Conservation (phyloP, 306 rosid genomes). For the Lotus japonicus region DNA sequence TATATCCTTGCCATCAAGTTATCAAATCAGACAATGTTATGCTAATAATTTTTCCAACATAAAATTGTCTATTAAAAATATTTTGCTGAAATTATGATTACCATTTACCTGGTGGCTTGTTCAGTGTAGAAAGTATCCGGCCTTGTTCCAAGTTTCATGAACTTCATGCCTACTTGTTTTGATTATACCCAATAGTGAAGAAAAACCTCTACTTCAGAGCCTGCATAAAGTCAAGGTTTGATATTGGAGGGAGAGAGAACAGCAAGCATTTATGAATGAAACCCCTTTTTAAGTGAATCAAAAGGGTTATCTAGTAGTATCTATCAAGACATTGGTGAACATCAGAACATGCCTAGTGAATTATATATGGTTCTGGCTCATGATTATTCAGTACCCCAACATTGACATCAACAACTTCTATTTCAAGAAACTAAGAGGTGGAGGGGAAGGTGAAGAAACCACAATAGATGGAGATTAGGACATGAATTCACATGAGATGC, state of each 20-base stretch:
- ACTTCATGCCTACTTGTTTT: constrained; percentile 59
- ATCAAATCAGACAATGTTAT: not conserved
- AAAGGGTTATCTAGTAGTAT: not conserved
- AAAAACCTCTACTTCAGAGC: constrained; percentile 27
- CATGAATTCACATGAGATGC: constrained; percentile 1
- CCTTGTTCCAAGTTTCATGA: constrained; percentile 95
- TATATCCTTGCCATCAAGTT: not conserved
- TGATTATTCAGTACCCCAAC: not conserved
- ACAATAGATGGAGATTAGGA: not conserved
- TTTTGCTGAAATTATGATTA: not conserved
- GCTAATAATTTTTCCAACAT: not conserved
- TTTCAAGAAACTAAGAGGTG: not conserved
- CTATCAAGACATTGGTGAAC: constrained; percentile 6
- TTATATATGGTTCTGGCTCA: not conserved
- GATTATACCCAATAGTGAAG: constrained; percentile 21
- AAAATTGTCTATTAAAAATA: not conserved
- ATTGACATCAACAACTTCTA: not conserved
- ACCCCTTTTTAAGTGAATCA: not conserved
- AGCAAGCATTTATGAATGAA: not conserved
- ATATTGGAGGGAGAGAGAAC: not conserved
- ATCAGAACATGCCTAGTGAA: not conserved
- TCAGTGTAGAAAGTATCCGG: constrained; percentile 82
- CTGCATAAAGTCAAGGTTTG: constrained; percentile 23
- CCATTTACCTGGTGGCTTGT: constrained; percentile 96
- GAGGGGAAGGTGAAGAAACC: not conserved